These are phyloP conservation scores for Imleria badia DNA, from an alignment of 768 basidiomycete genomes.

Conservation along the genomic window DNA sequence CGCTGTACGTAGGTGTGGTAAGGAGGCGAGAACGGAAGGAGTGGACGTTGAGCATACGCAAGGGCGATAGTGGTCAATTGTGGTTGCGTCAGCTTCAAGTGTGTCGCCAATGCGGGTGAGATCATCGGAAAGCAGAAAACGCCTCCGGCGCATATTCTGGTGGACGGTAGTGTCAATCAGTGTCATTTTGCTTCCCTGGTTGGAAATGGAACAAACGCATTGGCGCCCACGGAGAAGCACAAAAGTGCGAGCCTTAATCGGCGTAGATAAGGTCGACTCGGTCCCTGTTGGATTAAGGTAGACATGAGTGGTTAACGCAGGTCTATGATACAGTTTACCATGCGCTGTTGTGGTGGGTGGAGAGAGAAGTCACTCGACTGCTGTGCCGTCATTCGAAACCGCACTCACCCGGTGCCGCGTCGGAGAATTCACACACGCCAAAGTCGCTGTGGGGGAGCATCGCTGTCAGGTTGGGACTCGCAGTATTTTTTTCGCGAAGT, in stretches of 20 bases:
- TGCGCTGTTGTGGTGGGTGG: not conserved
- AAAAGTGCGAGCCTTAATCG: constrained; percentile 30
- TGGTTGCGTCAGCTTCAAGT: constrained; percentile 66
- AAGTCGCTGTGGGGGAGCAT: not conserved
- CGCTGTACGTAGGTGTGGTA: constrained; percentile 41
- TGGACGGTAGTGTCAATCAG: not conserved
- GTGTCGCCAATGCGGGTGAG: constrained; percentile 59
- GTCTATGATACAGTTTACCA: not conserved
- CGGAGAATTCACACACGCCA: constrained; percentile 1
- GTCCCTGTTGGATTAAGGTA: constrained; percentile 2
- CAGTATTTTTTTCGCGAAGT: not conserved
- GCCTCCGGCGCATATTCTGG: constrained; percentile 72
- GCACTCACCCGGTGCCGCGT: too few relatives aligned
- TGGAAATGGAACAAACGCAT: constrained; percentile 51
- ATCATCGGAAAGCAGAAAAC: constrained; percentile 79
- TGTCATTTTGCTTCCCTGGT: not conserved
- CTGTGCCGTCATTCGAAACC: too few relatives aligned
- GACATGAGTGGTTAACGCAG: constrained; percentile 9
- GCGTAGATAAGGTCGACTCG: constrained; percentile 16
- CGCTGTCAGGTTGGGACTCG: not conserved
- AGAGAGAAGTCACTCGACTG: too few relatives aligned
- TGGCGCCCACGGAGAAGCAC: constrained; percentile 58
- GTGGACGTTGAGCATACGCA: constrained; percentile 56
- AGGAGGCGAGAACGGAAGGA: not conserved
- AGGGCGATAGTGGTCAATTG: constrained; percentile 78